Evolutionary conservation across 2,329 filamentous ascomycete species (phyloP).

Genomic region (Blastomyces percursus): DNA sequence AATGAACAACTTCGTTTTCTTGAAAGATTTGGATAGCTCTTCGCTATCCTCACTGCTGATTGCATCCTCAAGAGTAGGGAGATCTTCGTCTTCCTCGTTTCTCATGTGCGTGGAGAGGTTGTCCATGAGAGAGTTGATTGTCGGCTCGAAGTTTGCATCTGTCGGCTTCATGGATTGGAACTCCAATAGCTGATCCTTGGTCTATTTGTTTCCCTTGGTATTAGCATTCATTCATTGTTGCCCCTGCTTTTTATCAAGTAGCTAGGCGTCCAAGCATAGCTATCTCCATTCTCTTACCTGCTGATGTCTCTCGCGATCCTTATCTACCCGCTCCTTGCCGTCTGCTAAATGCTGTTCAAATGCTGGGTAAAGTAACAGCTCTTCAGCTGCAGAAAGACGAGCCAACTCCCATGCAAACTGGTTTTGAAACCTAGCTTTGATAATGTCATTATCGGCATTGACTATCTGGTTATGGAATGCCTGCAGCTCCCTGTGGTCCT

Average conservation of each 20-base stretch:
- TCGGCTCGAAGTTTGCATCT: slow-evolving; percentile 30
- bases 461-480: slow-evolving; percentile 36
- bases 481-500: slow-evolving; percentile 34
- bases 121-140: slow-evolving; percentile 33
- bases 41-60: slow-evolving; percentile 26
- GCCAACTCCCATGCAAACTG: slow-evolving; percentile 44
- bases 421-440: slow-evolving; percentile 38
- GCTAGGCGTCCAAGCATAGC: background rate
- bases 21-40: slow-evolving; percentile 34
- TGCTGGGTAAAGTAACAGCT: slow-evolving; percentile 45
- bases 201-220: slow-evolving; percentile 22
- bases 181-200: slow-evolving; percentile 39
- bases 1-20: slow-evolving; percentile 41
- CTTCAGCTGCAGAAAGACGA: slow-evolving; percentile 41
- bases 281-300: slow-evolving; percentile 17
- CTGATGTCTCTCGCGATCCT: slow-evolving; percentile 9
- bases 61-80: slow-evolving; percentile 36
- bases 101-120: slow-evolving; percentile 37
- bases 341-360: slow-evolving; percentile 39
- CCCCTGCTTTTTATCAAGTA: background rate
- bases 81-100: slow-evolving; percentile 39
- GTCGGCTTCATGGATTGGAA: slow-evolving; percentile 36
- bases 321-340: slow-evolving; percentile 36
- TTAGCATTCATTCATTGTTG: background rate
- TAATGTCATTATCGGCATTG: slow-evolving; percentile 31